Base-by-base conservation (phyloP, 495 filamentous ascomycete genomes). In the Talaromyces stipitatus region DNA sequence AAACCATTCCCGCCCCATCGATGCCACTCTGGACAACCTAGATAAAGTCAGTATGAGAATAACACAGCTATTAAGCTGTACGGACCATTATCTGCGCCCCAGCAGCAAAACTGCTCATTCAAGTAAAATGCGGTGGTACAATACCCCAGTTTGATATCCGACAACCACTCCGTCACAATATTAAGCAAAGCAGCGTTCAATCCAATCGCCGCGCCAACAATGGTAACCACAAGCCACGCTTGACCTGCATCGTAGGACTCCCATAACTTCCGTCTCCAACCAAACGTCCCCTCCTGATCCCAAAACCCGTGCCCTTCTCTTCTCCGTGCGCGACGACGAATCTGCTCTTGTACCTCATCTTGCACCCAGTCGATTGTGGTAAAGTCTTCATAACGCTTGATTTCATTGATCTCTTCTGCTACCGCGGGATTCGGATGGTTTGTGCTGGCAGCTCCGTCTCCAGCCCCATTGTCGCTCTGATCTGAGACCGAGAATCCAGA, bases 301-400 rank as follows among this genome's bases (percentile, higher is more conserved):
- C 88, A 91, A 62, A 88, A 88, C 2, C 89, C 86, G 18, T 82
- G 85, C 14, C 83, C 83, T 60, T 86, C 85, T 74, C 83, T 85
- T 64, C 86, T 80, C 66, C 85, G 78, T 18, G 88, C 82, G 64
- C 88, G 87, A 51, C 92, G 81, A 48, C 92, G 83, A 32, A 88
- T 72, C 69, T 96, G 89, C 69, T 96, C 94, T 47, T 91, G 86
- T 12, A 92, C 86, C 2, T 92, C 92, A 83, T 98, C 94, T 68
- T 98, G 91, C 1, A 98, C 91, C 94, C 94, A 98, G 69, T 98
- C 92, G 81, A 98, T 98, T 0, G 94, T 98, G 4, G 92, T 97
- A 67, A 98, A 98, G 66, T 90, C 85, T 69, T 97, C 94, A 75
- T 98, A 98, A 72, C 95, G 83, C 72, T 96, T 96, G 67, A 98